Evolutionary conservation across 352 stramenopile genomes (phyloP), one percentile per base, ranked within the genome.

Genomic region (Phytophthora megakarya): DNA sequence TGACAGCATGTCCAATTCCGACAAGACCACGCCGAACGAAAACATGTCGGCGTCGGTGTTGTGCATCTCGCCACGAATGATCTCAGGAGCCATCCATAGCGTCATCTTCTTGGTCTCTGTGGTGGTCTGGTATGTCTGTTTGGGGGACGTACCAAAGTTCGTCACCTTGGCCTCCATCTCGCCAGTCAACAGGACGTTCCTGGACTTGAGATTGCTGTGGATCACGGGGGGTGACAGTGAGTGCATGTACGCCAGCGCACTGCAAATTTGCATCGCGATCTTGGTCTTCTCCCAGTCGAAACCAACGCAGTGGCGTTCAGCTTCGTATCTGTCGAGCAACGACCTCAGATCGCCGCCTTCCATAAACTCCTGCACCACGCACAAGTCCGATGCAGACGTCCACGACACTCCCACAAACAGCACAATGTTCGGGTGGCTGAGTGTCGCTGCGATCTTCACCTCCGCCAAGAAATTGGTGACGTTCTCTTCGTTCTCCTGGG

Each of bases 1-100:
- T 10, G 60, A 58, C 11, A 75, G 80, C 32, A 75, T 73, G 25
- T 85, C 76, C 44, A 85, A 18, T 61, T 93, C 84, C 55, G 82
- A 93, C 43, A 93, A 60, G 21, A 93, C 86, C 53, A 93, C 87
- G 32, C 80, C 90, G 44, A 92, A 92, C 59, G 80, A 90, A 65
- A 90, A 93, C 19, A 93, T 84, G 46, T 93, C 84, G 51, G 82
- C 87, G 8, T 83, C 67, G n/a, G 70, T 84, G 61, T 67, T 78
- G 47, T 92, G 86, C 63, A 86, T 89, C 44, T 91, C 83, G 3
- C 85, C 83, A 11, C 78, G 73, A 22, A 93, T 72, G 52, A 92
- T 78, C 54, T 93, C 85, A 1, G 83, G 85, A 4, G 83, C 85
- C 47, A 90, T 84, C 85, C 85, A 93, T 25, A 93, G 70, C 22